Percentiles rank a stretch among this genome's conserved stretches.
phyloP scores from a whole-genome alignment of 2,329 filamentous ascomycete genomes.

The Xylaria sp. region DNA sequence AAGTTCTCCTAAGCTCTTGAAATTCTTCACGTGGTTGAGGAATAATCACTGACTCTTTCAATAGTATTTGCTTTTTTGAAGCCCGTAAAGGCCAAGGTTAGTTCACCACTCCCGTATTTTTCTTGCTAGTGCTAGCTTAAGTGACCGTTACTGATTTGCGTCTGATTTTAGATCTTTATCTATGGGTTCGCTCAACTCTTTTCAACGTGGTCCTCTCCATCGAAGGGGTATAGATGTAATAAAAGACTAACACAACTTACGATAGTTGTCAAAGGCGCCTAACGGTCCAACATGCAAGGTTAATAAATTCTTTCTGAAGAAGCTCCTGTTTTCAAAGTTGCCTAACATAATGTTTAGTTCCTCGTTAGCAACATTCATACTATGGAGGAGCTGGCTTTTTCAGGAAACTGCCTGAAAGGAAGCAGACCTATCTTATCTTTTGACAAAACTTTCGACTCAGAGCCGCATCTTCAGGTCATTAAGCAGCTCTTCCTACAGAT shows the following conservation, averaged over 20 bases:
- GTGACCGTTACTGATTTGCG: conserved; percentile 9
- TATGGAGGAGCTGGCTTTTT: conserved; percentile 83
- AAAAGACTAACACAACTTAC: conserved; percentile 9
- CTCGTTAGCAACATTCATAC: conserved; percentile 76
- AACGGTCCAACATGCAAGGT: conserved; percentile 67
- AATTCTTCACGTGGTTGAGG: not conserved
- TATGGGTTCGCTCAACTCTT: conserved; percentile 71
- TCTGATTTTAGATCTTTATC: conserved; percentile 76
- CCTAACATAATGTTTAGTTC: conserved; percentile 57
- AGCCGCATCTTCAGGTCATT: conserved; percentile 83
- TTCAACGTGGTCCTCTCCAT: not conserved
- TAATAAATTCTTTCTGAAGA: not conserved
- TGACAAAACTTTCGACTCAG: conserved; percentile 84
- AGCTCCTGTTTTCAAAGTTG: not conserved
- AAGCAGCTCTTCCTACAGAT: conserved; percentile 91
- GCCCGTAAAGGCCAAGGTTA: conserved; percentile 39
- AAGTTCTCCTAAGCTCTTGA: not conserved
- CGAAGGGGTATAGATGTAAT: not conserved
- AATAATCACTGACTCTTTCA: conserved; percentile 14
- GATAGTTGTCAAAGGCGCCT: conserved; percentile 75
- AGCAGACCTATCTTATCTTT: conserved; percentile 92
- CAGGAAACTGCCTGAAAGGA: conserved; percentile 95
- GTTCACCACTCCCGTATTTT: not conserved
- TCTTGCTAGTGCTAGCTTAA: not conserved
- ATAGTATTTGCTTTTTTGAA: conserved; percentile 67